These are phyloP conservation scores for Suillus subluteus DNA, from an alignment of 768 basidiomycete genomes.

Conservation along the genomic window DNA sequence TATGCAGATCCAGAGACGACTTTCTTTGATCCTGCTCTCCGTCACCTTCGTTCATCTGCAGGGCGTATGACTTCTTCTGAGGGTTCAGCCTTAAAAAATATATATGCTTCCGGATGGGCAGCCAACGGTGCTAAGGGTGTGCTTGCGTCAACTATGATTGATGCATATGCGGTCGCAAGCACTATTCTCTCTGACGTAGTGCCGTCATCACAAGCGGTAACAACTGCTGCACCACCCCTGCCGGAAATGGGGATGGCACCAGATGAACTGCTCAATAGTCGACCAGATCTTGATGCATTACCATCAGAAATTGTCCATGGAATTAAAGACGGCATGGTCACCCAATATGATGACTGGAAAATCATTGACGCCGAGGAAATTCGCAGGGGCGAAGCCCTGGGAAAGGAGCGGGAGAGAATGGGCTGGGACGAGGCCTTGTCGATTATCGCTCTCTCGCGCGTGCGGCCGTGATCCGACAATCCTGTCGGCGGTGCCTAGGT, in stretches of 20 bases:
- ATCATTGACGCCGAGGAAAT: conserved; percentile 73
- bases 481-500: neutral
- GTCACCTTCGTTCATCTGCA: conserved; percentile 56
- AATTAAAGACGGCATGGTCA: conserved; percentile 46
- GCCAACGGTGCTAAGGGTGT: conserved; percentile 91
- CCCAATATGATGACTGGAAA: conserved; percentile 77
- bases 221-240: conserved; percentile 14
- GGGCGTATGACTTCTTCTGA: conserved; percentile 51
- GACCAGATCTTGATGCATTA: conserved; percentile 45
- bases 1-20: conserved; percentile 60
- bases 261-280: conserved; percentile 37
- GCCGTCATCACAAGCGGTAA: conserved; percentile 22
- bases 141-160: conserved; percentile 89
- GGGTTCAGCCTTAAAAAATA: conserved; percentile 48
- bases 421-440: conserved; percentile 59
- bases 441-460: conserved; percentile 27
- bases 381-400: conserved; percentile 52
- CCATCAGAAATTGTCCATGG: conserved; percentile 53
- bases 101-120: conserved; percentile 97
- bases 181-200: conserved; percentile 65
- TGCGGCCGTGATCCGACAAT: neutral
- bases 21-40: conserved; percentile 61
- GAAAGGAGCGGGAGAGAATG: conserved; percentile 82
- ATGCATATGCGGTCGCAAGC: conserved; percentile 82
- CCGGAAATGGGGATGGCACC: conserved; percentile 1